Evolutionary conservation across 768 basidiomycete genomes (phyloP).

Genomic region (Pleurotus ostreatus): DNA sequence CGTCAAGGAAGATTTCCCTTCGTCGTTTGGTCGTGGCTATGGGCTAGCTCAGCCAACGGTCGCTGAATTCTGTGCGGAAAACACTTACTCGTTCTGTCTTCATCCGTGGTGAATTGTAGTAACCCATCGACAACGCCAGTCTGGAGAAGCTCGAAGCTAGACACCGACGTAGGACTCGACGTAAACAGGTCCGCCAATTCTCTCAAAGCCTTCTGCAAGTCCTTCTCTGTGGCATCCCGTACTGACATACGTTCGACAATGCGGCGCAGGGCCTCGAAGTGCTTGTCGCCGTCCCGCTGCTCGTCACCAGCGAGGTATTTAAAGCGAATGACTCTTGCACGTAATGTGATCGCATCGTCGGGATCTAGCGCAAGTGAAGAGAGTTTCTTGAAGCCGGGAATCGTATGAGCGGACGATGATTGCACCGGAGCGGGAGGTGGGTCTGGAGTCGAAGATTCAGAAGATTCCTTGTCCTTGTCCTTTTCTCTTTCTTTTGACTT

Average conservation of each 20-base stretch:
- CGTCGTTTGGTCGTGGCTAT: slow-evolving; percentile 63
- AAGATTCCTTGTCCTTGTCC: slow-evolving; percentile 34
- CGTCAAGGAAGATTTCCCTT: slow-evolving; percentile 75
- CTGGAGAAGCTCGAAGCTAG: slow-evolving; percentile 93
- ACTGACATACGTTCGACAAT: slow-evolving; percentile 64
- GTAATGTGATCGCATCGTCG: slow-evolving; percentile 87
- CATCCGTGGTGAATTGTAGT: slow-evolving; percentile 75
- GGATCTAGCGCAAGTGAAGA: slow-evolving; percentile 71
- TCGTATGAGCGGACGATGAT: slow-evolving; percentile 32
- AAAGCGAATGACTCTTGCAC: slow-evolving; percentile 87
- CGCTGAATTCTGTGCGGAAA: not conserved
- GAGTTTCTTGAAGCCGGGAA: slow-evolving; percentile 67
- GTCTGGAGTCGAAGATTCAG: slow-evolving; percentile 33
- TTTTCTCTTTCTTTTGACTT: slow-evolving; percentile 41
- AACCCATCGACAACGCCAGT: slow-evolving; percentile 90
- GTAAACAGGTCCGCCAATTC: slow-evolving; percentile 82
- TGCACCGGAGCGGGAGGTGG: slow-evolving; percentile 27
- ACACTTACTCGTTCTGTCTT: slow-evolving; percentile 53
- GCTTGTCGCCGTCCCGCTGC: slow-evolving; percentile 51
- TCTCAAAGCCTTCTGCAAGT: slow-evolving; percentile 55
- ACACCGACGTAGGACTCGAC: slow-evolving; percentile 73
- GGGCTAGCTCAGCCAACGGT: slow-evolving; percentile 8
- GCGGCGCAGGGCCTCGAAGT: slow-evolving; percentile 57
- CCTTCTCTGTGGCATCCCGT: slow-evolving; percentile 55
- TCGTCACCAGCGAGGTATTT: slow-evolving; percentile 65